phyloP scores from a whole-genome alignment of 202 grass and related monocot species.

The Setaria italica region DNA sequence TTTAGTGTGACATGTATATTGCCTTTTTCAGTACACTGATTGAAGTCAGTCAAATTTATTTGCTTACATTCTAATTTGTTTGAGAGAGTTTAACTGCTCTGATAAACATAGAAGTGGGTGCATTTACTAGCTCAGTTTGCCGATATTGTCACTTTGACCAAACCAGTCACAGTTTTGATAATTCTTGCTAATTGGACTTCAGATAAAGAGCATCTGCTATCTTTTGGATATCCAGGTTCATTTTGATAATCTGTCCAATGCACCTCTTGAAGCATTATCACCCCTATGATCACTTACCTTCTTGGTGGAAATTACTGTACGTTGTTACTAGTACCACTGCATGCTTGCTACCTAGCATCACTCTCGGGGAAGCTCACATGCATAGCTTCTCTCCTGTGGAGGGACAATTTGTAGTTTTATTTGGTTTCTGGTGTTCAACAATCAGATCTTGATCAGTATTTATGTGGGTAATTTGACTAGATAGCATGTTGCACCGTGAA shows the following conservation, averaged over 20 bases:
- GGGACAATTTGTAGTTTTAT: not conserved
- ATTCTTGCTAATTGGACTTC: not conserved
- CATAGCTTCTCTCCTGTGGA: not conserved
- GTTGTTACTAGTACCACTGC: not conserved
- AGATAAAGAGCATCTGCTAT: not conserved
- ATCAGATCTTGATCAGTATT: not conserved
- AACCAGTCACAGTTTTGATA: conserved; percentile 6
- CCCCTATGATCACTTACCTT: not conserved
- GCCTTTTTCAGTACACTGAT: conserved; percentile 20
- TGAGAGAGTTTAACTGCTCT: conserved; percentile 22
- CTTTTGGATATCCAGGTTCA: not conserved
- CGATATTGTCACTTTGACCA: not conserved
- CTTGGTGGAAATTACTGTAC: not conserved
- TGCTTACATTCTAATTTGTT: conserved; percentile 10
- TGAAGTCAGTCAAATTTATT: conserved; percentile 13
- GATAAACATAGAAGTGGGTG: conserved; percentile 8
- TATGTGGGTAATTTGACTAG: not conserved
- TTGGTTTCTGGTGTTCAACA: not conserved
- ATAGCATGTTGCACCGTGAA: not conserved
- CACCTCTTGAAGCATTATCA: not conserved
- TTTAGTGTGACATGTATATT: not conserved
- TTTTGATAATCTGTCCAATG: not conserved
- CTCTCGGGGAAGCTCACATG: not conserved
- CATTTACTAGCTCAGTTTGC: not conserved
- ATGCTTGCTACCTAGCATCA: not conserved